Evolutionary conservation across 768 basidiomycete genomes (phyloP), one percentile per base, ranked within the genome.

Genomic region (Russula dissimulans): DNA sequence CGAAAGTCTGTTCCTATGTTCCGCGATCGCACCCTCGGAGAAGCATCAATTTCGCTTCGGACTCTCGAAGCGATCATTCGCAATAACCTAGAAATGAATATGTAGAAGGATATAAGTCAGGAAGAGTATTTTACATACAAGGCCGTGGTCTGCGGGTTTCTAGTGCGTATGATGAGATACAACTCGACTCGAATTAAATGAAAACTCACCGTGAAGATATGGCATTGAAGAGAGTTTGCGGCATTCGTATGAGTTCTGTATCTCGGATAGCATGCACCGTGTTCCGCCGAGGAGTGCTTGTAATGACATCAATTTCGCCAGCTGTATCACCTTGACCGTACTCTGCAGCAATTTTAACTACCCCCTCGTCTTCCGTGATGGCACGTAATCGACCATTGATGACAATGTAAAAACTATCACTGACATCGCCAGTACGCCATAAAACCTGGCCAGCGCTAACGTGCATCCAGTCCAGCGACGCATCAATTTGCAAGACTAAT

Each of bases 211-310:
- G 77, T 11, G 89, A 86, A 46, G 91, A 92, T 60, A 98, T 95
- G 0, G 97, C 97, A 71, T 98, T 98, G 78, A 98, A 99, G 10
- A 99, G 78, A 0, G 97, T 97, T 68, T 90, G 86, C 1, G 97
- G 97, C 89, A 99, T 97, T 32, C 95, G 78, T 32, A 95, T 95
- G 12, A 99, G 79, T 71, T 99, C 97, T 0, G 94, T 93, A 70
- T 99, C 97, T 67, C 97, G 91, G 64, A 99, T 98, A 7, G 97
- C 97, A 73, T 98, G 95, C 17, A 97, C 85, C 0, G 94, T 98
- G 50, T 85, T 95, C 56, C 87, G 81, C 59, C 97, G 82, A 3
- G 83, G 81, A 17, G 86, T 89, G 66, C 87, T 89, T 8, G 95
- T 97, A 68, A 99, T 98, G 54, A 97, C 97, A 70, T 98, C 97